These are phyloP conservation scores for Coemansia sp. DNA, from an alignment of 192 early-diverging fungal genomes.

Conservation along the genomic window DNA sequence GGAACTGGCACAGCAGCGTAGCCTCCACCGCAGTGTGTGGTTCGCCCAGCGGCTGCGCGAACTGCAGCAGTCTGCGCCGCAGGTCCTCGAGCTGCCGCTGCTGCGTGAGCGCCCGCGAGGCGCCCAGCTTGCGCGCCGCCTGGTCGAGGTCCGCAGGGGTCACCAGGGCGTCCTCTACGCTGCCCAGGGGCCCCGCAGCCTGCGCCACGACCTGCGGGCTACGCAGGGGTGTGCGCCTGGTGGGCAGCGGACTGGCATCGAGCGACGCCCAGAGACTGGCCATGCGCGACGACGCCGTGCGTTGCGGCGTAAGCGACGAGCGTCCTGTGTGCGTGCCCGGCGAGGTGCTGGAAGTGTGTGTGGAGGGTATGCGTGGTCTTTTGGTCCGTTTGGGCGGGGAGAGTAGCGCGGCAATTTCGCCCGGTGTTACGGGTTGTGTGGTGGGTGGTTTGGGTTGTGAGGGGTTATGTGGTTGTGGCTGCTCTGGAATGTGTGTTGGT, in stretches of 20 bases:
- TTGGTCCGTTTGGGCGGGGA: slow-evolving; percentile 16
- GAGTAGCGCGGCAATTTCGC: slow-evolving; percentile 36
- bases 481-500: too few species aligned
- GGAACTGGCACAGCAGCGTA: slow-evolving; percentile 40
- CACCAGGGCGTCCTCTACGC: slow-evolving; percentile 39
- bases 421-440: slow-evolving; percentile 16
- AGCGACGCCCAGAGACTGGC: not conserved
- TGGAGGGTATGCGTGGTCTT: not conserved
- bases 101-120: slow-evolving; percentile 32
- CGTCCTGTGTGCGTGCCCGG: too few species aligned
- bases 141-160: slow-evolving; percentile 31
- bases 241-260: not conserved
- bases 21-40: too few species aligned
- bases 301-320: not conserved
- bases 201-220: too few species aligned
- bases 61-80: slow-evolving; percentile 22
- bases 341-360: too few species aligned
- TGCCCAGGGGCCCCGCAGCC: slow-evolving; percentile 25
- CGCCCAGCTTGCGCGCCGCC: slow-evolving; percentile 34
- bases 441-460: not conserved
- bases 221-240: not conserved
- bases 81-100: slow-evolving; percentile 47
- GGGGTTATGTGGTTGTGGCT: too few species aligned
- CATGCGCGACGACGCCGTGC: not conserved
- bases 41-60: slow-evolving; percentile 1